Evolutionary conservation across 306 rosid species (phyloP).

Genomic region (Vigna reflexopilosa): DNA sequence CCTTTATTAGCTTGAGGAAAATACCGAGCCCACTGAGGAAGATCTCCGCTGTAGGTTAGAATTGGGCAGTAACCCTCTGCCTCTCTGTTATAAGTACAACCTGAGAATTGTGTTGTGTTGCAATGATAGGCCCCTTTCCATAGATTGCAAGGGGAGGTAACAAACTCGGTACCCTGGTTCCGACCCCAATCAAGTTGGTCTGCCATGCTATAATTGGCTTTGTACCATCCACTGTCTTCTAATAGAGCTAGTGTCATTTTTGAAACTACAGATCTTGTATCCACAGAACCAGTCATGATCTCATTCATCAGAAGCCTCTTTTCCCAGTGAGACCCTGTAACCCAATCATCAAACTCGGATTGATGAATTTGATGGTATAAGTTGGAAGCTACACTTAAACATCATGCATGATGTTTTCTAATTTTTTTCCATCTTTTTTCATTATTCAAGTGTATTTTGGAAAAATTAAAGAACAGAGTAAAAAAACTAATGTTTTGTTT

Average conservation of each 20-base stretch:
- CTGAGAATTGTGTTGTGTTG: conserved; percentile 90
- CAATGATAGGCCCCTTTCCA: conserved; percentile 99
- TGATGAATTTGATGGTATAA: conserved; percentile 22
- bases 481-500: neutral
- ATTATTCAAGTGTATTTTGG: neutral
- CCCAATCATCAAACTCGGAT: conserved; percentile 18
- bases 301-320: conserved; percentile 98
- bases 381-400: conserved; percentile 1
- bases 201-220: conserved; percentile 98
- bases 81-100: conserved; percentile 98
- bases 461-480: neutral
- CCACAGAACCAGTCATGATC: conserved; percentile 99
- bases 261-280: conserved; percentile 97
- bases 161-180: conserved; percentile 91
- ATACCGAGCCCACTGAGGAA: conserved; percentile 95
- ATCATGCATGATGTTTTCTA: conserved; percentile 13
- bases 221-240: conserved; percentile 99
- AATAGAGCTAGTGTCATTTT: conserved; percentile 96
- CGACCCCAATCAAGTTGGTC: conserved; percentile 98
- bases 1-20: conserved; percentile 95
- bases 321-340: conserved; percentile 97
- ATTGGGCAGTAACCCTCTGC: conserved; percentile 99
- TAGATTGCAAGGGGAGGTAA: conserved; percentile 86
- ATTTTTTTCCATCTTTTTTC: neutral
- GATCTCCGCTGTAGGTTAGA: conserved; percentile 84